phyloP scores from a whole-genome alignment of 345 rosid species.

The Triadica sebifera region DNA sequence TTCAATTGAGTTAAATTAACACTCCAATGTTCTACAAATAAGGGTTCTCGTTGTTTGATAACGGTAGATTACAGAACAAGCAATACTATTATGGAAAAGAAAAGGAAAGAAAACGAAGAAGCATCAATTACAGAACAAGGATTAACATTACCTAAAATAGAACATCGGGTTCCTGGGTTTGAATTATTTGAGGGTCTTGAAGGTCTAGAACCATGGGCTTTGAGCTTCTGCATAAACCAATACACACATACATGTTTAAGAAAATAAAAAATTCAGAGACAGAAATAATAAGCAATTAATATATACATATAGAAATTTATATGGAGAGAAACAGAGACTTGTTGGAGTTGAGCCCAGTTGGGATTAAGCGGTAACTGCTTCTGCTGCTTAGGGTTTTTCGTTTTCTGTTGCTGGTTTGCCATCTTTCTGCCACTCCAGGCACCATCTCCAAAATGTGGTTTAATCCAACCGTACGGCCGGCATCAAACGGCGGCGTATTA shows the following conservation, averaged over 20 bases:
- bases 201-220: conserved; percentile 35
- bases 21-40: too few relatives aligned
- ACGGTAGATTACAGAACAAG: neutral
- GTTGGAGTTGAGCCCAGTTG: conserved; percentile 84
- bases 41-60: too few relatives aligned
- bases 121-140: neutral
- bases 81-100: neutral
- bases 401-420: conserved; percentile 27
- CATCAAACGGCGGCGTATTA: too few relatives aligned
- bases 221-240: conserved; percentile 51
- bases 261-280: neutral
- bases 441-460: too few relatives aligned
- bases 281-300: neutral
- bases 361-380: conserved; percentile 48
- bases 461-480: too few relatives aligned
- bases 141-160: conserved; percentile 49
- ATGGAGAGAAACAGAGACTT: conserved; percentile 36
- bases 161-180: conserved; percentile 34
- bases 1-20: too few relatives aligned
- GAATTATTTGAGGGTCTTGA: conserved; percentile 23
- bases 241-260: neutral
- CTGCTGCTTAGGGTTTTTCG: conserved; percentile 38
- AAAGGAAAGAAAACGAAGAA: neutral
- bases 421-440: conserved; percentile 1
- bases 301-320: neutral